Conservation (phyloP, 2,329 filamentous ascomycete genomes). For the Fusarium drepaniforme region DNA sequence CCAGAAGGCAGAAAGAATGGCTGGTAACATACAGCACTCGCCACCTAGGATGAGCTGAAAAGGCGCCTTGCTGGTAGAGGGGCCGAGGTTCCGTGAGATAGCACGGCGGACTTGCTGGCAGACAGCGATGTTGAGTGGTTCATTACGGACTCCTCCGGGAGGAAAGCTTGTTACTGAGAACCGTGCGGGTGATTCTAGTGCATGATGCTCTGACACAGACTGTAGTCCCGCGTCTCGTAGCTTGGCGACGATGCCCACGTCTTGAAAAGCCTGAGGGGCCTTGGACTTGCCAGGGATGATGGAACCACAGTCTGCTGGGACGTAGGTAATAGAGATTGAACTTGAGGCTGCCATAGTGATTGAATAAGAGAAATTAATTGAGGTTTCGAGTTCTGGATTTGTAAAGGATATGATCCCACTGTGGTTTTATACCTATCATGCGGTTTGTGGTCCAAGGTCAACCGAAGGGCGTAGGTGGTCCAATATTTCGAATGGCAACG, state of each 20-base stretch:
- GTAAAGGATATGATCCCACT: too few relatives aligned
- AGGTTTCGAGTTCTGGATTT: not conserved
- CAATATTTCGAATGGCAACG: not conserved
- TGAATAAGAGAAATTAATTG: not conserved
- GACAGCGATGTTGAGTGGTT: slow-evolving; percentile 29
- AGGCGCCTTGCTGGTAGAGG: not conserved
- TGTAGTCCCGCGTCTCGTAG: slow-evolving; percentile 1
- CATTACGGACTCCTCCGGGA: slow-evolving; percentile 22
- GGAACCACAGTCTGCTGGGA: slow-evolving; percentile 38
- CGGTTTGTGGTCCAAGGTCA: not conserved
- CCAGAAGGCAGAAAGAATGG: slow-evolving; percentile 30
- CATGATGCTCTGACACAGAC: slow-evolving; percentile 14
- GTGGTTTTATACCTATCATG: not conserved
- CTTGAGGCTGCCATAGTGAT: slow-evolving; percentile 15
- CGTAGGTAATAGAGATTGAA: slow-evolving; percentile 28
- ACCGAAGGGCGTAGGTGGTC: not conserved
- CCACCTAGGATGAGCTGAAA: slow-evolving; percentile 36
- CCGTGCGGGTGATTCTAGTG: slow-evolving; percentile 19
- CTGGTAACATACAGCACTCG: slow-evolving; percentile 36
- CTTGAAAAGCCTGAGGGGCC: slow-evolving; percentile 33
- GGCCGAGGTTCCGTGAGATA: not conserved
- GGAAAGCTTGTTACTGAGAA: slow-evolving; percentile 14
- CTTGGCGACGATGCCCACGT: slow-evolving; percentile 13
- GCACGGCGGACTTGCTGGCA: slow-evolving; percentile 17
- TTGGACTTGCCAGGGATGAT: slow-evolving; percentile 41